phyloP scores from a whole-genome alignment of 2,329 filamentous ascomycete species.

The Colletotrichum tropicale region DNA sequence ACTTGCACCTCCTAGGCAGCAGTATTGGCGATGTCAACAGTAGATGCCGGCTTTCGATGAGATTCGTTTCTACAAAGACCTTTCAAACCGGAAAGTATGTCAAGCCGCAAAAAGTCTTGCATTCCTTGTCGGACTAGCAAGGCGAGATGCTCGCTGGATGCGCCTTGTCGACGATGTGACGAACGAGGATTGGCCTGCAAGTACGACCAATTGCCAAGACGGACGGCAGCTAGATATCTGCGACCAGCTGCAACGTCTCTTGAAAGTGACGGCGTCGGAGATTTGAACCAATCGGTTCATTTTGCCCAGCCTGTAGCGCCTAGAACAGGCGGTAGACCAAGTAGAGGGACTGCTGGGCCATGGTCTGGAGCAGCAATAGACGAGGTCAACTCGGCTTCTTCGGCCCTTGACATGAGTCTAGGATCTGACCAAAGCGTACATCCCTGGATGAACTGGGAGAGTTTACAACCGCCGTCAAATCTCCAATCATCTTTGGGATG shows the following conservation, averaged over 20 bases:
- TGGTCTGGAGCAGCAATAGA: neutral
- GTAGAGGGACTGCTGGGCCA: neutral
- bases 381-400: neutral
- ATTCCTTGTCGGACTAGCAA: constrained; percentile 27
- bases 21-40: neutral
- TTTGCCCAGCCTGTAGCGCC: neutral
- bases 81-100: too few species aligned
- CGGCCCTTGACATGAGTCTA: neutral
- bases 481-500: neutral
- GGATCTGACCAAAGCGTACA: neutral
- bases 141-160: constrained; percentile 27
- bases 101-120: constrained; percentile 25
- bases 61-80: too few species aligned
- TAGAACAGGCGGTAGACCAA: neutral
- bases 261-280: neutral
- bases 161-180: constrained; percentile 24
- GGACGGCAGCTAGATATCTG: neutral
- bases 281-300: neutral
- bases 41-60: too few species aligned
- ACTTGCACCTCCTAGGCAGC: neutral
- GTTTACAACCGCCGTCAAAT: neutral
- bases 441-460: neutral
- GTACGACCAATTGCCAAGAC: constrained; percentile 10
- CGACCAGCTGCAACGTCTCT: neutral
- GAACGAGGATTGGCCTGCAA: constrained; percentile 22